Percentiles rank a stretch among this genome's conserved stretches.
Evolutionary conservation across 768 basidiomycete genomes (phyloP).

Genomic region (Cytidiella melzeri): DNA sequence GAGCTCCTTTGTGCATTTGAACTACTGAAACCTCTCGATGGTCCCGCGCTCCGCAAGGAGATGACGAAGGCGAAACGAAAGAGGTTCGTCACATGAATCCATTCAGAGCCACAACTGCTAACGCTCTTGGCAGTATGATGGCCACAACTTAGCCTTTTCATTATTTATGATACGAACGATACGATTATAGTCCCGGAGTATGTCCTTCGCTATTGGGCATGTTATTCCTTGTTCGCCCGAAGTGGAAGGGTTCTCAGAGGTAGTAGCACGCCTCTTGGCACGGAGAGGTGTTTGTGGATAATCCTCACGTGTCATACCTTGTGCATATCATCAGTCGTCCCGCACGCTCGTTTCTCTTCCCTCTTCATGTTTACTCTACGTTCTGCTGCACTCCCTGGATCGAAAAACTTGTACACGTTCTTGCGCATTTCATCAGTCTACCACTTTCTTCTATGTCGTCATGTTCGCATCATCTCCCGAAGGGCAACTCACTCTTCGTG

Average conservation of each 20-base stretch:
- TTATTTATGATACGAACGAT: conserved; percentile 7
- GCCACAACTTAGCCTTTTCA: conserved; percentile 19
- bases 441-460: conserved; percentile 19
- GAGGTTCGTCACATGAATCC: conserved; percentile 46
- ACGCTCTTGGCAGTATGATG: conserved; percentile 21
- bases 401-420: conserved; percentile 12
- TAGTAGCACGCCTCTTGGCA: background rate
- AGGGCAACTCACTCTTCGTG: conserved; percentile 17
- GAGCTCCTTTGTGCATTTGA: conserved; percentile 97
- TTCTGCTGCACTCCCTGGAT: conserved; percentile 9
- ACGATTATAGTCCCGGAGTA: conserved; percentile 15
- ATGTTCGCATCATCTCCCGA: conserved; percentile 25
- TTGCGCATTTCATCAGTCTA: conserved; percentile 13
- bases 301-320: background rate
- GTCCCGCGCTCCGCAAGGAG: conserved; percentile 91
- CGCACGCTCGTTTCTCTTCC: conserved; percentile 9
- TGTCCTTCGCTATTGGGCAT: background rate
- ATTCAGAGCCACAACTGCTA: background rate
- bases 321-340: background rate
- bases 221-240: background rate
- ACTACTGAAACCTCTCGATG: conserved; percentile 91
- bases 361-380: conserved; percentile 11
- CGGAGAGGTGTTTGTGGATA: background rate
- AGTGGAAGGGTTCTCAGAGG: background rate
- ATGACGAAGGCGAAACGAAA: conserved; percentile 99